These are phyloP conservation scores for Aspergillus nidulans DNA, from an alignment of 495 filamentous ascomycete species.

Conservation along the genomic window DNA sequence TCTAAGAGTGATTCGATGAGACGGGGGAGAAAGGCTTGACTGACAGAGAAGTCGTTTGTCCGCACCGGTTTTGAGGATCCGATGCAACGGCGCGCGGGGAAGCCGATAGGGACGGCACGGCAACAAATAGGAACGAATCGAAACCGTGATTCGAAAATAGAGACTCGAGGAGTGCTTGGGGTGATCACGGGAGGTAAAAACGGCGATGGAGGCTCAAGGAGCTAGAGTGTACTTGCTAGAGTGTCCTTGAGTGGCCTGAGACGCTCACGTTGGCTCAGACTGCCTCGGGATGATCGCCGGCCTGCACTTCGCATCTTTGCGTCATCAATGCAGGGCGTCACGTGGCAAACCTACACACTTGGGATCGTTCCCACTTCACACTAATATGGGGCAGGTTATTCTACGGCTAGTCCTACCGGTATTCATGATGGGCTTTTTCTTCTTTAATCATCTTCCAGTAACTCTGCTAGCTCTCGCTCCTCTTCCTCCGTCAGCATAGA, in stretches of 20 bases:
- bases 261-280: constrained; percentile 15
- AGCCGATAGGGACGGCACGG: background rate
- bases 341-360: constrained; percentile 14
- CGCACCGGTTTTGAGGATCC: background rate
- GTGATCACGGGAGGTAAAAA: background rate
- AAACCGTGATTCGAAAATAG: background rate
- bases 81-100: constrained; percentile 4
- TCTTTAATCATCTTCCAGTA: constrained; percentile 70
- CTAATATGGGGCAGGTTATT: no score
- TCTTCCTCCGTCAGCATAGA: constrained; percentile 70
- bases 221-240: background rate
- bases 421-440: constrained; percentile 1
- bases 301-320: constrained; percentile 20
- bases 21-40: background rate
- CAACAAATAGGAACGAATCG: background rate
- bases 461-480: constrained; percentile 78
- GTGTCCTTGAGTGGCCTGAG: background rate
- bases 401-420: background rate
- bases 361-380: no score
- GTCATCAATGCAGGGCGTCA: constrained; percentile 37
- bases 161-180: background rate
- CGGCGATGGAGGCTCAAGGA: constrained; percentile 9
- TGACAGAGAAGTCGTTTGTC: constrained; percentile 6
- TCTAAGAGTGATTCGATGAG: background rate
- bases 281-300: constrained; percentile 30